Percentiles rank a stretch among this genome's conserved stretches.
These are phyloP conservation scores for Lentinula novae-zelandiae DNA, from an alignment of 1,284 basidiomycete species.

Conservation along the genomic window DNA sequence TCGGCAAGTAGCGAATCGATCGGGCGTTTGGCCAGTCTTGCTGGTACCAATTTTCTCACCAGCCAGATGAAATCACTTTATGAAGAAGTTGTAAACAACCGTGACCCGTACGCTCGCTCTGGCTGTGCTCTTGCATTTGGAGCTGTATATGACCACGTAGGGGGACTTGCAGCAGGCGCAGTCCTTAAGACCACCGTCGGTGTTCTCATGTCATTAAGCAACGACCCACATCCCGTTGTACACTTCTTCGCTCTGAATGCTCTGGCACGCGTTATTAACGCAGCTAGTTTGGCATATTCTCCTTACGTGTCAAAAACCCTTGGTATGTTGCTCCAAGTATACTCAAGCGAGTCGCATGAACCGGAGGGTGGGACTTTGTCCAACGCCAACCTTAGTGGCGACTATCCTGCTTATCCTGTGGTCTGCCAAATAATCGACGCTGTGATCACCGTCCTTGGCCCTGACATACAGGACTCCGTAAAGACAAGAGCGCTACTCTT, in stretches of 20 bases:
- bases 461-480: slow-evolving; percentile 89
- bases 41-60: slow-evolving; percentile 83
- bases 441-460: slow-evolving; percentile 90
- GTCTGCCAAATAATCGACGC: slow-evolving; percentile 92
- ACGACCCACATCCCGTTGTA: slow-evolving; percentile 95
- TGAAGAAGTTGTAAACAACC: slow-evolving; percentile 95
- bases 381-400: slow-evolving; percentile 86
- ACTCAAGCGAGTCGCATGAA: slow-evolving; percentile 91
- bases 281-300: slow-evolving; percentile 89
- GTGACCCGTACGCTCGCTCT: slow-evolving; percentile 89
- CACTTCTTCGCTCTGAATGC: slow-evolving; percentile 92
- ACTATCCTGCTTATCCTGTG: slow-evolving; percentile 88
- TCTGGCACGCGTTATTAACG: slow-evolving; percentile 84
- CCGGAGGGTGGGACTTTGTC: slow-evolving; percentile 85
- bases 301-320: slow-evolving; percentile 88
- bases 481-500: slow-evolving; percentile 81
- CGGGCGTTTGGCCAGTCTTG: slow-evolving; percentile 83
- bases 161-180: slow-evolving; percentile 90
- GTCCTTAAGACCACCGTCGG: slow-evolving; percentile 96
- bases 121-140: slow-evolving; percentile 95
- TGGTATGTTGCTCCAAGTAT: slow-evolving; percentile 89
- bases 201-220: slow-evolving; percentile 92
- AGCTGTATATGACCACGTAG: slow-evolving; percentile 91
- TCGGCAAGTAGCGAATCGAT: slow-evolving; percentile 87
- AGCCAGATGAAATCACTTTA: slow-evolving; percentile 90